phyloP scores from a whole-genome alignment of 148 eudicot species.

The Euryodendron excelsum region DNA sequence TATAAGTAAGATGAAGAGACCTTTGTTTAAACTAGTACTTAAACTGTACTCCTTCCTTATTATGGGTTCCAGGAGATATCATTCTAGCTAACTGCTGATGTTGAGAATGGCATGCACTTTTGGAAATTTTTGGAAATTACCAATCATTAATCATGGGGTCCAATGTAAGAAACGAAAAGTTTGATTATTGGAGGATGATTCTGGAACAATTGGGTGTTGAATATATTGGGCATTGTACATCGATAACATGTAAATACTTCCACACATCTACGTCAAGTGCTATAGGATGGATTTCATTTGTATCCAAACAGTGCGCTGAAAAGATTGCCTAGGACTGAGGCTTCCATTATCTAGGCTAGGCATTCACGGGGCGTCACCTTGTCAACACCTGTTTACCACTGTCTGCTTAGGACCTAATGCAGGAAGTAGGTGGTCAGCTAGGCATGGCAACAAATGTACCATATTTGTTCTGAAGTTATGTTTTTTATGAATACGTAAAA shows the following conservation, averaged over 20 bases:
- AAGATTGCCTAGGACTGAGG: neutral
- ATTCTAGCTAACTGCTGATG: neutral
- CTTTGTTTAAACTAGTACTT: neutral
- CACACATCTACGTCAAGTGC: neutral
- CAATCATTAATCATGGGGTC: neutral
- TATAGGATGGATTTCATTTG: neutral
- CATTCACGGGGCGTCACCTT: neutral
- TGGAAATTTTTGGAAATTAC: neutral
- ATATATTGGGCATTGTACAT: neutral
- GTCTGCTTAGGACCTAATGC: neutral
- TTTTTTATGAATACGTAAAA: too few species aligned
- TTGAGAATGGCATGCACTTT: neutral
- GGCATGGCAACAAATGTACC: neutral
- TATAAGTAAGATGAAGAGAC: neutral
- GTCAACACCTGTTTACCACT: neutral
- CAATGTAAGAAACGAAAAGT: neutral
- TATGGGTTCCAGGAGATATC: neutral
- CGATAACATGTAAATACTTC: neutral
- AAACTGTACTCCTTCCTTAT: neutral
- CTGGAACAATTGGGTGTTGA: neutral
- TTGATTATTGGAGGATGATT: neutral
- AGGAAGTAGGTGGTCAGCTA: neutral
- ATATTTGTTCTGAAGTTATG: neutral
- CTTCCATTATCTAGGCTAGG: neutral
- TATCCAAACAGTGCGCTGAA: neutral